phyloP scores from a whole-genome alignment of 768 basidiomycete species.

The Xerocomellus intermedius region DNA sequence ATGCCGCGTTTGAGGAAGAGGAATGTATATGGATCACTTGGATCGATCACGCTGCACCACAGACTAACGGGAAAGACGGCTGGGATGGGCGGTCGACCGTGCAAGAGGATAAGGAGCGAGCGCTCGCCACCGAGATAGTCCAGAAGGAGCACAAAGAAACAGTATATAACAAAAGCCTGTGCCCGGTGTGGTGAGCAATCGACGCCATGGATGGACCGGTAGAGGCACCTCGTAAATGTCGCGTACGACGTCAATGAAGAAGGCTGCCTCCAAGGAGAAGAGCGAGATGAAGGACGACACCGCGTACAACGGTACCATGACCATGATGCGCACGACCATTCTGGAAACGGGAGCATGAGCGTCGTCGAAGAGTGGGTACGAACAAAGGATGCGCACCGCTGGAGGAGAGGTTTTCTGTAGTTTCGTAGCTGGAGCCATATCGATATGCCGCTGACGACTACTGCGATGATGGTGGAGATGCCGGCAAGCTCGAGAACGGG shows the following conservation, averaged over 20 bases:
- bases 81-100: slow-evolving; percentile 85
- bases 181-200: background rate
- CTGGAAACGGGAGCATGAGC: slow-evolving; percentile 37
- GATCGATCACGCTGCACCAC: slow-evolving; percentile 85
- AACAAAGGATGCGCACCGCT: slow-evolving; percentile 49
- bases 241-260: slow-evolving; percentile 91
- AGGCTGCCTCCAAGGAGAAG: slow-evolving; percentile 91
- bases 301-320: slow-evolving; percentile 95
- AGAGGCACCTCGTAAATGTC: slow-evolving; percentile 90
- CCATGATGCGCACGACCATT: slow-evolving; percentile 92
- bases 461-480: slow-evolving; percentile 64
- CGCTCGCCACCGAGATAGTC: slow-evolving; percentile 92
- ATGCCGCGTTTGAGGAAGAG: slow-evolving; percentile 94
- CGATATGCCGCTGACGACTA: slow-evolving; percentile 67
- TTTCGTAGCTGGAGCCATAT: slow-evolving; percentile 83
- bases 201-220: background rate
- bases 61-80: slow-evolving; percentile 84
- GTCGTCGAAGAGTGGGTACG: background rate
- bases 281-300: slow-evolving; percentile 89
- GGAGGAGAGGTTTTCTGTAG: slow-evolving; percentile 78
- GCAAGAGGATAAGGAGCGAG: slow-evolving; percentile 85
- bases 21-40: slow-evolving; percentile 93
- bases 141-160: slow-evolving; percentile 81
- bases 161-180: slow-evolving; percentile 93
- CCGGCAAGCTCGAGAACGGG: slow-evolving; percentile 62